These are phyloP conservation scores for Naumovozyma baii DNA, from an alignment of 805 yeast genomes.

Conservation along the genomic window DNA sequence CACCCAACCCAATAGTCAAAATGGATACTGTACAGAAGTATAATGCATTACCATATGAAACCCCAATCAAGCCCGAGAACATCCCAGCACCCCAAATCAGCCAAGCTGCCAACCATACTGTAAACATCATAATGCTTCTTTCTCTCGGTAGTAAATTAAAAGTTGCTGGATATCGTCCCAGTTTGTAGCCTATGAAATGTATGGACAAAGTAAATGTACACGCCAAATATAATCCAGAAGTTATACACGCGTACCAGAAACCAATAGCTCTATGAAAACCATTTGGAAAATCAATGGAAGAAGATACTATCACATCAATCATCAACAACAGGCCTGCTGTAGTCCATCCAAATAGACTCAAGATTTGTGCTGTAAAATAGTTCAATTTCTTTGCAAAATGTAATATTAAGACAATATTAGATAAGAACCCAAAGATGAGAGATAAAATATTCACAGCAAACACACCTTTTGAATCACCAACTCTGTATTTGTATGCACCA, in stretches of 20 bases:
- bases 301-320: slow-evolving; percentile 29
- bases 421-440: slow-evolving; percentile 51
- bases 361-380: slow-evolving; percentile 51
- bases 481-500: slow-evolving; percentile 2
- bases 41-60: slow-evolving; percentile 55
- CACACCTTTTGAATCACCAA: slow-evolving; percentile 34
- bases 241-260: slow-evolving; percentile 68
- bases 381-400: slow-evolving; percentile 54
- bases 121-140: slow-evolving; percentile 63
- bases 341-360: slow-evolving; percentile 58
- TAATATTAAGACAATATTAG: slow-evolving; percentile 59
- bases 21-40: slow-evolving; percentile 67
- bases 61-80: slow-evolving; percentile 37
- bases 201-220: slow-evolving; percentile 45
- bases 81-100: slow-evolving; percentile 59
- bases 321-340: slow-evolving; percentile 47
- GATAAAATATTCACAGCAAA: slow-evolving; percentile 53
- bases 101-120: slow-evolving; percentile 59
- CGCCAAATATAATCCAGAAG: slow-evolving; percentile 49
- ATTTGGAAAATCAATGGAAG: slow-evolving; percentile 13
- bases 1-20: slow-evolving; percentile 77
- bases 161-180: slow-evolving; percentile 54
- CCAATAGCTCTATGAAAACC: slow-evolving; percentile 42
- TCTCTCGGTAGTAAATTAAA: slow-evolving; percentile 62
- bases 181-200: slow-evolving; percentile 53